phyloP scores from a whole-genome alignment of 2,329 filamentous ascomycete genomes.

The Trichoderma pleuroti region DNA sequence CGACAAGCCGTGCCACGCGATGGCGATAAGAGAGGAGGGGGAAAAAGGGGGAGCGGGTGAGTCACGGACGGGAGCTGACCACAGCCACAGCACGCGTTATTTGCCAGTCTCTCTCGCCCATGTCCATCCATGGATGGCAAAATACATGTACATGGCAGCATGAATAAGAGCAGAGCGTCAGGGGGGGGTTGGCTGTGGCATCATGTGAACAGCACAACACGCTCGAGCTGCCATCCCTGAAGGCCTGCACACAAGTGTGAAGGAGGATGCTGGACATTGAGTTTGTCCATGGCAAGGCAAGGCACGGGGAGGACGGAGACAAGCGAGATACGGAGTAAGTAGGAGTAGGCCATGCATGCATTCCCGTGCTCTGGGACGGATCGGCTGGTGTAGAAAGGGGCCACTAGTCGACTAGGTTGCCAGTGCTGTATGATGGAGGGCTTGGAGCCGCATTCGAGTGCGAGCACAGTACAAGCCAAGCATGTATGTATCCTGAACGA shows the following conservation, averaged over 20 bases:
- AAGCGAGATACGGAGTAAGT: slow-evolving; percentile 12
- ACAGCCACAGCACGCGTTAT: slow-evolving; percentile 15
- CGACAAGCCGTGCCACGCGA: slow-evolving; percentile 13
- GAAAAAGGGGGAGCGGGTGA: neutral
- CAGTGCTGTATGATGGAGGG: neutral
- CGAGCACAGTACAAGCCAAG: neutral
- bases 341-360: slow-evolving; percentile 13
- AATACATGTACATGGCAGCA: neutral
- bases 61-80: slow-evolving; percentile 15
- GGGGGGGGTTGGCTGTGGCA: neutral
- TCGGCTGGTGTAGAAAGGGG: slow-evolving; percentile 13
- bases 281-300: neutral
- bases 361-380: slow-evolving; percentile 15
- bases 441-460: slow-evolving; percentile 2
- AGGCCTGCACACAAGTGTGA: neutral
- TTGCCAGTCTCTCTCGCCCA: neutral
- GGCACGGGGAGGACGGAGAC: slow-evolving; percentile 9
- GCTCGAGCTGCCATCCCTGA: neutral
- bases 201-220: slow-evolving; percentile 14
- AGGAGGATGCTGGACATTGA: neutral
- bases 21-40: slow-evolving; percentile 10
- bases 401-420: neutral
- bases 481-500: neutral
- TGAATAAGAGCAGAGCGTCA: neutral
- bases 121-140: slow-evolving; percentile 11